These are phyloP conservation scores for Phyllosticta paracitricarpa DNA, from an alignment of 2,329 filamentous ascomycete genomes.

Conservation along the genomic window DNA sequence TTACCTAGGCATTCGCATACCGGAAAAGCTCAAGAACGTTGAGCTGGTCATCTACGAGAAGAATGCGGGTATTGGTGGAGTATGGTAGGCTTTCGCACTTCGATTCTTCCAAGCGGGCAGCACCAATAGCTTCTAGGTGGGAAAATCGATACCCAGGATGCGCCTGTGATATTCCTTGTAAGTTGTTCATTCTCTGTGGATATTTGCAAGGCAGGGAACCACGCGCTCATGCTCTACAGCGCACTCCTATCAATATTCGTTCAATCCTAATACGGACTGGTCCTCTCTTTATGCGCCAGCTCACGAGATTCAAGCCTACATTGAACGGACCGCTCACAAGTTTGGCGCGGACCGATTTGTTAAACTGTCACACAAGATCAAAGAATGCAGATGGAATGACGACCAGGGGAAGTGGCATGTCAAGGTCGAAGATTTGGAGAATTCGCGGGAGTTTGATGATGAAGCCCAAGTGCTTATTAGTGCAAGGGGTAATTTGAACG, in stretches of 20 bases:
- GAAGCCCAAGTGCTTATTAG: conserved; percentile 22
- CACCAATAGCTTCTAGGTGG: background rate
- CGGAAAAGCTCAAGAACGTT: conserved; percentile 30
- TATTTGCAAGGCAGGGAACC: background rate
- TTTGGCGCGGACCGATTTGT: conserved; percentile 29
- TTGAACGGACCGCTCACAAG: conserved; percentile 25
- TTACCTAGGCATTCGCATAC: conserved; percentile 35
- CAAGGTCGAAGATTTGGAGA: conserved; percentile 22
- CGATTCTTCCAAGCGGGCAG: background rate
- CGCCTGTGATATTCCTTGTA: conserved; percentile 32
- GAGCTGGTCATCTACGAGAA: conserved; percentile 35
- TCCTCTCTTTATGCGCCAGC: conserved; percentile 31
- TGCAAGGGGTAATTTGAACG: conserved; percentile 25
- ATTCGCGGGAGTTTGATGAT: conserved; percentile 19
- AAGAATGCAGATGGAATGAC: conserved; percentile 25
- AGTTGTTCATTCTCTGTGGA: conserved; percentile 4
- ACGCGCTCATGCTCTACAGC: conserved; percentile 13
- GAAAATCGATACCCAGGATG: conserved; percentile 31
- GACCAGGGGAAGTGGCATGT: conserved; percentile 27
- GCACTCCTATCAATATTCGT: conserved; percentile 35
- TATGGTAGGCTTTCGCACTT: conserved; percentile 31
- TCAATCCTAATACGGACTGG: conserved; percentile 34
- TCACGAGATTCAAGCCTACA: conserved; percentile 28
- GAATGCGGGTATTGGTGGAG: conserved; percentile 31
- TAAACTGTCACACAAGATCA: conserved; percentile 26